These are phyloP conservation scores for Heterobasidion occidentale DNA, from an alignment of 1,284 basidiomycete species.

Conservation along the genomic window DNA sequence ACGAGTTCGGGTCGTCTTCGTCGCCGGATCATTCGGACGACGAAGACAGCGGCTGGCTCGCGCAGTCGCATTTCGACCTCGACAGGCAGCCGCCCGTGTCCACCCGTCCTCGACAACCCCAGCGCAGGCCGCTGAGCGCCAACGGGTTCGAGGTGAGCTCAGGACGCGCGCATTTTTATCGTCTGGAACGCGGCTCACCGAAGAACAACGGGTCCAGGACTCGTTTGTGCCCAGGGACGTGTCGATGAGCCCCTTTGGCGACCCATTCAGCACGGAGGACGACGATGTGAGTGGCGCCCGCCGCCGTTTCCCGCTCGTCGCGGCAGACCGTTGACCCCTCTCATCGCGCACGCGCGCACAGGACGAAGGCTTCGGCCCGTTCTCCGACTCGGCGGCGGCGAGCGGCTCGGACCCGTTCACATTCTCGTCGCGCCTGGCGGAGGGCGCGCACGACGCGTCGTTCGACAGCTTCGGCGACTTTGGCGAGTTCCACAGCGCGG, in stretches of 20 bases:
- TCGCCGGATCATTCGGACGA: slow-evolving; percentile 46
- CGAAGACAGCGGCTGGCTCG: slow-evolving; percentile 70
- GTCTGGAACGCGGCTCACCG: background rate
- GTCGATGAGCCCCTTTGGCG: slow-evolving; percentile 11
- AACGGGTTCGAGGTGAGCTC: slow-evolving; percentile 51
- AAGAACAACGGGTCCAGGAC: slow-evolving; percentile 16
- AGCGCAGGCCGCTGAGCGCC: slow-evolving; percentile 43
- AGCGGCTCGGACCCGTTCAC: slow-evolving; percentile 50
- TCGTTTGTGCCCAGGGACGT: slow-evolving; percentile 19
- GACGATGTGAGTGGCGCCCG: slow-evolving; percentile 37
- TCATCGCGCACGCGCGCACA: slow-evolving; percentile 14
- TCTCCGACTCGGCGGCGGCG: slow-evolving; percentile 52
- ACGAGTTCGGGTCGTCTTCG: slow-evolving; percentile 43
- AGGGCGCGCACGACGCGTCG: slow-evolving; percentile 45
- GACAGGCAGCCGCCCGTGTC: slow-evolving; percentile 44
- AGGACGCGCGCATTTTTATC: background rate
- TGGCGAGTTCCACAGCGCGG: slow-evolving; percentile 64
- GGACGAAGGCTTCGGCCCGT: slow-evolving; percentile 66
- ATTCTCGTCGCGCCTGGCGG: slow-evolving; percentile 44
- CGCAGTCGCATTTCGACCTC: slow-evolving; percentile 63
- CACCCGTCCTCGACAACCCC: slow-evolving; percentile 35
- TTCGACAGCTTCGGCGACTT: slow-evolving; percentile 71
- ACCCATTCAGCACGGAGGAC: slow-evolving; percentile 16
- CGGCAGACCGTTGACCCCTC: background rate
- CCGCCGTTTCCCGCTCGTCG: background rate